Percentiles rank a stretch among this genome's conserved stretches.
Evolutionary conservation across 2,329 filamentous ascomycete species (phyloP).

Genomic region (Xylariales sp.): DNA sequence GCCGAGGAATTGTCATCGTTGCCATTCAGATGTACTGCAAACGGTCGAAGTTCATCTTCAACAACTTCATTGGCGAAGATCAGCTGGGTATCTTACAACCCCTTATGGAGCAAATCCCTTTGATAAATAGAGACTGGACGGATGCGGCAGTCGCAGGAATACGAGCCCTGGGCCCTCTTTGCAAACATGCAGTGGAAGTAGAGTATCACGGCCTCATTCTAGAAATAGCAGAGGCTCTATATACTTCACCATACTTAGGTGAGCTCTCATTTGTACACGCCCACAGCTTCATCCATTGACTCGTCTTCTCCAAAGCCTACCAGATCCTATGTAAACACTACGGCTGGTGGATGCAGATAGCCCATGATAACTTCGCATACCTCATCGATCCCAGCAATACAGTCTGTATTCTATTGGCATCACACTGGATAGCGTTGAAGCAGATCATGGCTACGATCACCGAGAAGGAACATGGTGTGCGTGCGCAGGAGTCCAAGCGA

Average conservation of each 20-base stretch:
- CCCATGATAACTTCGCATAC: constrained; percentile 46
- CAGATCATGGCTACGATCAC: constrained; percentile 49
- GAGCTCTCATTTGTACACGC: constrained; percentile 15
- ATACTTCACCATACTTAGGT: constrained; percentile 50
- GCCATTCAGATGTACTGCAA: constrained; percentile 48
- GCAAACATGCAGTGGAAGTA: constrained; percentile 36
- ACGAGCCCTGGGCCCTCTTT: constrained; percentile 37
- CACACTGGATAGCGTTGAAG: constrained; percentile 52
- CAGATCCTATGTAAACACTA: constrained; percentile 46
- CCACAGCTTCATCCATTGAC: not conserved
- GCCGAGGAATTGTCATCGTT: constrained; percentile 52
- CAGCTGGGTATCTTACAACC: constrained; percentile 38
- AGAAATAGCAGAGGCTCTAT: constrained; percentile 46
- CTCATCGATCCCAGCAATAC: constrained; percentile 44
- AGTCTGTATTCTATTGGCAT: constrained; percentile 40
- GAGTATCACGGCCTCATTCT: constrained; percentile 41
- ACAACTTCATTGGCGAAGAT: constrained; percentile 37
- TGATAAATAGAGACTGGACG: constrained; percentile 40
- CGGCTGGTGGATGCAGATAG: constrained; percentile 54
- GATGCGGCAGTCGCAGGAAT: constrained; percentile 43
- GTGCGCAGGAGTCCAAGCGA: constrained; percentile 15
- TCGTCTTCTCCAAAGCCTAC: constrained; percentile 37
- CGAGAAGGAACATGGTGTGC: constrained; percentile 29
- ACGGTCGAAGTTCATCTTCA: constrained; percentile 46
- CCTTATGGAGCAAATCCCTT: constrained; percentile 39